Base-by-base conservation (phyloP, 768 basidiomycete species). In the Mycena floridula region DNA sequence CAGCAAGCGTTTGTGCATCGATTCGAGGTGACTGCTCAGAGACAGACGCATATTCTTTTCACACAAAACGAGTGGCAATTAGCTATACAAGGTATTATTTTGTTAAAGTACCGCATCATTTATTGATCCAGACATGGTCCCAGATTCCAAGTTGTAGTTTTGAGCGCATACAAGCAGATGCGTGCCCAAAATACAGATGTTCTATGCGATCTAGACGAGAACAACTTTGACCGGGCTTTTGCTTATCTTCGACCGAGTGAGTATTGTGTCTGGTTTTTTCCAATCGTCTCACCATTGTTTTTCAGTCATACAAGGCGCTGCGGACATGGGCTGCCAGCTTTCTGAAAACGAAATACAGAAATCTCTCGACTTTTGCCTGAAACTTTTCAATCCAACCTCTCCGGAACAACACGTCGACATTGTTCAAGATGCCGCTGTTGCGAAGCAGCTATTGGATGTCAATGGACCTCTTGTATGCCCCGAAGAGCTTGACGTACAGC, bases 301-400 rank as follows among this genome's bases (percentile, higher is more conserved):
- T 24, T 2, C 47, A 89, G 87, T 89, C 23, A 88, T 89, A 27
- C 87, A 89, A 60, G 87, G 87, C 5, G 82, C 81, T 36, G 81
- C 81, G 0, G 87, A 89, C 49, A 79, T 88, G 74, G 87, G 86
- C 12, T 65, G 68, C 25, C 76, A 73, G 13, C 70, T 89, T 25
- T 85, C 83, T 3, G 86, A 85, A 60, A 69, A 66, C 38, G 87
- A 89, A 59, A 71, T 89, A 1, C 82, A 87, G 50, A 79, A 71
- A 45, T 83, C 87, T 15, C 70, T 89, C 20, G 82, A 88, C 59
- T 89, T 89, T 58, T 88, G 85, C 56, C 74, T 80, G 39, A 77
- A 81, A 50, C 70, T 87, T 12, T 87, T 85, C 66, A 76, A 72
- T 46, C 84, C 87, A 6, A 82, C 80, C 2, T 70, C 76, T 7